Evolutionary conservation across 2,329 filamentous ascomycete species (phyloP).

Genomic region (Xylaria sp.): DNA sequence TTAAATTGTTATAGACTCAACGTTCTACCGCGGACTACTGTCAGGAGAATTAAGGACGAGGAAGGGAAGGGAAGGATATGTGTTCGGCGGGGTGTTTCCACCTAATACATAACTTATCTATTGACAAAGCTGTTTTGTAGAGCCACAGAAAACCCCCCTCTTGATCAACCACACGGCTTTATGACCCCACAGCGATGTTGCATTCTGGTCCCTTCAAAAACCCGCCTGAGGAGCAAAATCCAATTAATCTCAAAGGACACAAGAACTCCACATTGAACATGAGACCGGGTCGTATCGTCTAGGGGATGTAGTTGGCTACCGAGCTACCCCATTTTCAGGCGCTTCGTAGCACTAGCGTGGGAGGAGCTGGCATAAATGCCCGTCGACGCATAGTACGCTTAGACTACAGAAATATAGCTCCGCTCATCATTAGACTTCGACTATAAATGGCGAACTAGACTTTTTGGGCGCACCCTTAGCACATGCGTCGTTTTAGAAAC

Average conservation of each 20-base stretch:
- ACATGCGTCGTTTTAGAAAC: not conserved
- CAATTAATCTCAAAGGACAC: slow-evolving; percentile 17
- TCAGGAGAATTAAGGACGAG: not conserved
- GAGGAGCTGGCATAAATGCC: not conserved
- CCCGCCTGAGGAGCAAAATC: not conserved
- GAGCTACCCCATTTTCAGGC: slow-evolving; percentile 11
- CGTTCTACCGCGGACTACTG: not conserved
- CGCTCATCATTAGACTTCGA: not conserved
- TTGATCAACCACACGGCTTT: slow-evolving; percentile 28
- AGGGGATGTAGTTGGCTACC: not conserved
- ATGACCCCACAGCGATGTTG: slow-evolving; percentile 42
- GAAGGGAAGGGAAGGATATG: not conserved
- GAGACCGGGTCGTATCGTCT: slow-evolving; percentile 15
- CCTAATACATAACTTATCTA: not conserved
- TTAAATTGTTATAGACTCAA: not conserved
- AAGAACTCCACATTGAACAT: slow-evolving; percentile 29
- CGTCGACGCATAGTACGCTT: not conserved
- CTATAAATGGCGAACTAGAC: not conserved
- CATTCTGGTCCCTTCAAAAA: slow-evolving; percentile 20
- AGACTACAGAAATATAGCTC: not conserved
- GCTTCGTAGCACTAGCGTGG: not conserved
- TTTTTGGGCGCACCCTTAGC: not conserved
- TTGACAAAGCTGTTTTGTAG: slow-evolving; percentile 1
- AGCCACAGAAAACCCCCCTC: slow-evolving; percentile 16
- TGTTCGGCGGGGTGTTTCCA: not conserved